Percentiles rank a stretch among this genome's conserved stretches.
Conservation (phyloP, 2,329 filamentous ascomycete species). For the Ustulina deusta region DNA sequence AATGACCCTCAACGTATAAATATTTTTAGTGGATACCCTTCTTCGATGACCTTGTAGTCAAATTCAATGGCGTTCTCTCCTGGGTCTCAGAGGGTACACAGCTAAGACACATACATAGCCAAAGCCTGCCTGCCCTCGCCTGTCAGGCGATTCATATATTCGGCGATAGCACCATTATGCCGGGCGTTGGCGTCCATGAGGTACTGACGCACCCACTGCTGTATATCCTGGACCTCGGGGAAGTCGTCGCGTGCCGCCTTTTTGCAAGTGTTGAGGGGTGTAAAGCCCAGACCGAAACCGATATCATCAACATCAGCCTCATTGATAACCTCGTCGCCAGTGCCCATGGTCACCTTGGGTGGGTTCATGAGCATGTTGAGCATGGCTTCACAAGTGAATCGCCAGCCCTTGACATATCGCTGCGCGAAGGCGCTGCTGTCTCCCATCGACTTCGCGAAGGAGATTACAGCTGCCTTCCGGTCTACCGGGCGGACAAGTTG, state of each 20-base stretch:
- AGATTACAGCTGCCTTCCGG: conserved; percentile 92
- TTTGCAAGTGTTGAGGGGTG: conserved; percentile 90
- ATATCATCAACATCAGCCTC: conserved; percentile 96
- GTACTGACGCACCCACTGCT: conserved; percentile 86
- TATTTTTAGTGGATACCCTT: neutral
- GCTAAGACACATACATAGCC: conserved; percentile 60
- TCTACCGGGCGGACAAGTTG: conserved; percentile 89
- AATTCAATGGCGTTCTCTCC: neutral
- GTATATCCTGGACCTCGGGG: conserved; percentile 82
- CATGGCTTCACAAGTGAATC: conserved; percentile 87
- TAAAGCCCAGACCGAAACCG: conserved; percentile 94
- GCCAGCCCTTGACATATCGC: conserved; percentile 90
- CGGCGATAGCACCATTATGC: conserved; percentile 76
- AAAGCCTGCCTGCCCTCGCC: conserved; percentile 69
- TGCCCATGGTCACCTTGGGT: conserved; percentile 72
- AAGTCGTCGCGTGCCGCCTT: conserved; percentile 81
- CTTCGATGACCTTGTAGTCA: conserved; percentile 1
- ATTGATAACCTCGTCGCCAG: conserved; percentile 79
- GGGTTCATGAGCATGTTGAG: conserved; percentile 91
- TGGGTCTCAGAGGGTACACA: neutral
- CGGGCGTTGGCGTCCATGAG: conserved; percentile 81
- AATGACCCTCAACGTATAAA: neutral
- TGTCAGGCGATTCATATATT: conserved; percentile 78
- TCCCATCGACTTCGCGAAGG: conserved; percentile 90
- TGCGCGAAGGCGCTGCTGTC: conserved; percentile 86